Base-by-base conservation (phyloP, 2,329 filamentous ascomycete species). In the Alternaria alternata region DNA sequence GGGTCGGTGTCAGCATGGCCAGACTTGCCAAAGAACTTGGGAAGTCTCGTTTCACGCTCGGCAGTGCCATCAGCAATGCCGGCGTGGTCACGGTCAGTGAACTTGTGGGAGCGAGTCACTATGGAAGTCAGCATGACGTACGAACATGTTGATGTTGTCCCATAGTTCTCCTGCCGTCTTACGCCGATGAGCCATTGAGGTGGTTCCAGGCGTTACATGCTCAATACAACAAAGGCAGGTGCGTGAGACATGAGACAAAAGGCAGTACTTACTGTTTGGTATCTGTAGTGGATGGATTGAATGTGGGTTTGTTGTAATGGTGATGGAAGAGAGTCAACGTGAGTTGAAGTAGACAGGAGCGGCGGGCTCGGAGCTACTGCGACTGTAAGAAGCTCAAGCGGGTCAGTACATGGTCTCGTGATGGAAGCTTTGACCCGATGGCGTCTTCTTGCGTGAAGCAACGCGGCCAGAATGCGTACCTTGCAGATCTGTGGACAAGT, bases 81-180 rank as follows among this genome's bases (percentile, higher is more conserved):
- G 73, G 88, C 88, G 83, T 97, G 91, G 85, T 96, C 91, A 82
- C 94, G 94, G 81, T 96, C 93, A 83, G 93, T 96, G 84, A 86
- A 88, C 86, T 98, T 99, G 88, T 94, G 92, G 68, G 94, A 96
- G 80, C 95, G 94, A 84, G 95, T 97, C 94, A 99, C 94, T 97
- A 24, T 9, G n/a, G 46, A 36, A 34, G 46, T 49, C 46, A 49
- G 71, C 30, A 18, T 5, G 47, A 8, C 7, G 61, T 74, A 28
- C 70, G 67, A 42, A 59, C 39, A 36, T 18, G 26, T 38, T 46
- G 16, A 7, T 20, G 8, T 24, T 30, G 11, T 26, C 26, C 18
- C 46, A n/a, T 22, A 38, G 32, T 32, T 32, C 32, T 49, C 46
- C 20, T 49, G 46, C 32, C 20, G 46, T 38, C 32, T 26, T 20